A percentile compares a stretch with the other conserved stretches of the same genome.
Conservation (phyloP, 257 asterid species). For the Dorcoceras hygrometricum region DNA sequence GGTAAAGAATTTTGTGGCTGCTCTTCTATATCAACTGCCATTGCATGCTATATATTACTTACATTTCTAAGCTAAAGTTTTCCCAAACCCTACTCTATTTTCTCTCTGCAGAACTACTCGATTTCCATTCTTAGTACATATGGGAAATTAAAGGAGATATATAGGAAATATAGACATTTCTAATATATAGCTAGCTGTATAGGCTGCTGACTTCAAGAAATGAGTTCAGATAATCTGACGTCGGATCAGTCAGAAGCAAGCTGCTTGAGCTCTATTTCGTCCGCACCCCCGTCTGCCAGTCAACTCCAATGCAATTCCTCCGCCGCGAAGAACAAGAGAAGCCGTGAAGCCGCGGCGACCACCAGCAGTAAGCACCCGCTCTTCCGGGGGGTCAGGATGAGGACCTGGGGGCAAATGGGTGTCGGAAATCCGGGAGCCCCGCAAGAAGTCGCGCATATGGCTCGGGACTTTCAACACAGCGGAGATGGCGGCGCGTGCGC, state of each 20-base stretch:
- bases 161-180: neutral
- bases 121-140: neutral
- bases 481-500: slow-evolving; percentile 15
- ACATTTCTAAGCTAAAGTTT: neutral
- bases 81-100: neutral
- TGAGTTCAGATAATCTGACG: neutral
- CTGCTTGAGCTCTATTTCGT: neutral
- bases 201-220: neutral
- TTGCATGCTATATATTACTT: neutral
- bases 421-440: slow-evolving; percentile 22
- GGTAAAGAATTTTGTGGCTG: neutral
- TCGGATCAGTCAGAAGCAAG: neutral
- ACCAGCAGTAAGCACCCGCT: neutral
- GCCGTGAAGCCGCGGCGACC: neutral
- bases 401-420: slow-evolving; percentile 25
- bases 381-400: slow-evolving; percentile 20
- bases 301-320: neutral
- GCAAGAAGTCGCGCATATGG: slow-evolving; percentile 22
- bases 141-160: neutral
- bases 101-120: neutral
- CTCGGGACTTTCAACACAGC: slow-evolving; percentile 6
- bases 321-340: neutral
- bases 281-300: neutral
- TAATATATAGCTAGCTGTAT: too few species aligned
- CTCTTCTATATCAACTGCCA: neutral